Evolutionary conservation across 768 basidiomycete genomes (phyloP), one percentile per base, ranked within the genome.

Genomic region (Favolaschia claudopus): DNA sequence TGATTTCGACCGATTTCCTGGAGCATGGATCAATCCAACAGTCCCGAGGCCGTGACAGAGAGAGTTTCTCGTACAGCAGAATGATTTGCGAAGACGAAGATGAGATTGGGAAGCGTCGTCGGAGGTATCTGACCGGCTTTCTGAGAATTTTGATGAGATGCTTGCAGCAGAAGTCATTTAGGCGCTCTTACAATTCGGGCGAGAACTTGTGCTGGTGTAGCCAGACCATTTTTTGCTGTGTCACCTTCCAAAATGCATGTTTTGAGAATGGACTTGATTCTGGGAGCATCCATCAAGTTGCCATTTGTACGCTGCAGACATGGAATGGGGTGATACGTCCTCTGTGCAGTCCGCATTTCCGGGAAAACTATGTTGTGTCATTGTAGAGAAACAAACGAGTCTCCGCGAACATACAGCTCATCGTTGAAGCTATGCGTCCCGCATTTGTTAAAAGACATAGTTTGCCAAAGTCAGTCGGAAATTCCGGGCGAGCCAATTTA

Each of bases 271-370:
- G 85, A 85, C 72, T 92, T 92, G 67, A 93, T 88, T 39, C 92
- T 81, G 15, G 91, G 89, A 1, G 89, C 89, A 67, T 92, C 91
- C 65, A 90, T 89, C 34, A 92, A 76, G 68, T 91, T 90, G 22
- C 85, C 87, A 60, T 82, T 79, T 2, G 88, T 86, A 57, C 83
- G 82, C 64, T 92, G 89, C 1, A 93, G 75, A 14, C 84, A 80
- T 17, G 91, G 90, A 12, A 93, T 81, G 6, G 91, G 89, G 67
- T 92, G 91, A 69, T 92, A 93, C 24, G 89, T 89, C 58, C 90
- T 79, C 61, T 91, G 82, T 15, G 86, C 79, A 1, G 91, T 92
- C 68, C 87, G 86, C 89, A 91, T 91, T 72, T 90, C 89, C 34
- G 88, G 88, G 69, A 91, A 91, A 75, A 92, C 89, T 90, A 63